These are phyloP conservation scores for Mycena belliarum DNA, from an alignment of 768 basidiomycete species.

Conservation along the genomic window DNA sequence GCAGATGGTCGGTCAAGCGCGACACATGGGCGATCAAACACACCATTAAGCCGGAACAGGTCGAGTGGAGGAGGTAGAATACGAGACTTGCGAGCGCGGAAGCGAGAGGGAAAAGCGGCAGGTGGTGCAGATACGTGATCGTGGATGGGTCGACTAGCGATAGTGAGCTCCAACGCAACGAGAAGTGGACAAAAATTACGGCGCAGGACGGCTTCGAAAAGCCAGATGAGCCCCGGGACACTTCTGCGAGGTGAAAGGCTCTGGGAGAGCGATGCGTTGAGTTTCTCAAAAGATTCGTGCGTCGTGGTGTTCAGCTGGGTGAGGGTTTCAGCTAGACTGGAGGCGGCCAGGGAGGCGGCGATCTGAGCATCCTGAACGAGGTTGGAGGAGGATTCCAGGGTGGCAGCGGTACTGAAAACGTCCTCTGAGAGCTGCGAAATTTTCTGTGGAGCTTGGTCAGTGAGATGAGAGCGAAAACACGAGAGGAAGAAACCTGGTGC, in stretches of 20 bases:
- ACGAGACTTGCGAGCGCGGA: slow-evolving; percentile 27
- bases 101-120: slow-evolving; percentile 30
- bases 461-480: background rate
- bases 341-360: slow-evolving; percentile 36
- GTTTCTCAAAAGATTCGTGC: slow-evolving; percentile 44
- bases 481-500: slow-evolving; percentile 29
- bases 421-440: slow-evolving; percentile 24
- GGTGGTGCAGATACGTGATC: slow-evolving; percentile 26
- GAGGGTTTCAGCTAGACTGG: slow-evolving; percentile 36
- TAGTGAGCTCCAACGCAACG: background rate
- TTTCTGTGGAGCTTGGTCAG: slow-evolving; percentile 15
- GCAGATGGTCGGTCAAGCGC: slow-evolving; percentile 2
- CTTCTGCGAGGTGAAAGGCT: slow-evolving; percentile 25
- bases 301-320: slow-evolving; percentile 39
- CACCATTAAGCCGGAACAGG: slow-evolving; percentile 45
- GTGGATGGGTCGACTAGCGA: slow-evolving; percentile 31
- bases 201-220: slow-evolving; percentile 11
- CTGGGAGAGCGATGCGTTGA: slow-evolving; percentile 45
- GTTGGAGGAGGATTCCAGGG: slow-evolving; percentile 33
- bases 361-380: slow-evolving; percentile 37
- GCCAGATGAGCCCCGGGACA: slow-evolving; percentile 4
- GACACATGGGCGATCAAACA: slow-evolving; percentile 17
- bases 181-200: slow-evolving; percentile 9
- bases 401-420: slow-evolving; percentile 24
- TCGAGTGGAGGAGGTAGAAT: slow-evolving; percentile 33